A percentile compares a stretch with the other conserved stretches of the same genome.
These are phyloP conservation scores for Athelia sp. DNA, from an alignment of 1,284 basidiomycete genomes.

Conservation along the genomic window DNA sequence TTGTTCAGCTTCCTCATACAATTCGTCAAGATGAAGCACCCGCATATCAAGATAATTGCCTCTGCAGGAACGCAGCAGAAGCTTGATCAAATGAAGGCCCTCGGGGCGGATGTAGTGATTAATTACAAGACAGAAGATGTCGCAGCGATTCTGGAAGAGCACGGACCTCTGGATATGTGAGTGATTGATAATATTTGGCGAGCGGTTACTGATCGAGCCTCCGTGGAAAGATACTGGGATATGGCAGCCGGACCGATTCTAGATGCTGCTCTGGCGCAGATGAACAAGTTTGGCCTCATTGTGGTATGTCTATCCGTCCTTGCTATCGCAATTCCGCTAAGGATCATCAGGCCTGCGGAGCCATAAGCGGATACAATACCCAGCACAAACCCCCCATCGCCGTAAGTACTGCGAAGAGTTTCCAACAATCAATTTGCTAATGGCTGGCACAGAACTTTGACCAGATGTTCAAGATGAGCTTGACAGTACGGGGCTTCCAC, in stretches of 20 bases:
- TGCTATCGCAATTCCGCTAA: constrained; percentile 11
- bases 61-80: constrained; percentile 73
- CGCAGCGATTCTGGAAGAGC: constrained; percentile 46
- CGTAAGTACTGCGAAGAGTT: too few species aligned
- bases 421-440: too few species aligned
- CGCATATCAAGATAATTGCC: constrained; percentile 59
- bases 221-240: constrained; percentile 50
- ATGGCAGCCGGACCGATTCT: constrained; percentile 67
- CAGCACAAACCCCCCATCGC: constrained; percentile 9
- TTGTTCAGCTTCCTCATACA: constrained; percentile 40
- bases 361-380: constrained; percentile 27
- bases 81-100: constrained; percentile 52
- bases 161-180: constrained; percentile 53
- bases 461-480: not conserved
- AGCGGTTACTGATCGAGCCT: constrained; percentile 3
- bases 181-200: too few species aligned
- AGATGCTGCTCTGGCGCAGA: constrained; percentile 52
- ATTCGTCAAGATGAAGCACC: constrained; percentile 57
- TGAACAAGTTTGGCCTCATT: constrained; percentile 41
- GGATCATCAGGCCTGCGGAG: not conserved
- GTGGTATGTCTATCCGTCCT: constrained; percentile 27
- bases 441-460: not conserved
- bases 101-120: constrained; percentile 69
- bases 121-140: constrained; percentile 66
- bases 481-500: not conserved